phyloP scores from a whole-genome alignment of 441 rosid species.

The Syzygium syzygioides region DNA sequence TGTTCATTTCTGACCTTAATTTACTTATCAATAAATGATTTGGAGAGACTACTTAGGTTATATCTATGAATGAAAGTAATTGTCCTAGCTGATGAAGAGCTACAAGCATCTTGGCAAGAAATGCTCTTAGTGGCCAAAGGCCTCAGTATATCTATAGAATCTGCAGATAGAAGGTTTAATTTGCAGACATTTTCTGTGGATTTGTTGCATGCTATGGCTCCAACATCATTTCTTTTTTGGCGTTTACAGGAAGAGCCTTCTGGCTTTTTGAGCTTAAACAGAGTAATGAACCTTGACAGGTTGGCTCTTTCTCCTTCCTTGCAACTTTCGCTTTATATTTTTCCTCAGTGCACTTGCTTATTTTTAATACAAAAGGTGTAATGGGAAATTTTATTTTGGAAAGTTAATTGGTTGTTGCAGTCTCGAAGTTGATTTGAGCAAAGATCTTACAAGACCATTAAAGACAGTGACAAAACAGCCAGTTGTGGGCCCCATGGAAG shows the following conservation, averaged over 20 bases:
- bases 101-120: neutral
- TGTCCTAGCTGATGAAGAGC: neutral
- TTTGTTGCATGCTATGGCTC: neutral
- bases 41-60: neutral
- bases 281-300: slow-evolving; percentile 93
- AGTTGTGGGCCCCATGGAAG: slow-evolving; percentile 27
- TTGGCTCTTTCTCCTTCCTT: slow-evolving; percentile 14
- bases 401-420: slow-evolving; percentile 24
- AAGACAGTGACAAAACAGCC: slow-evolving; percentile 23
- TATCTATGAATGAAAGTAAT: neutral
- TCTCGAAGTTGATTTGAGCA: slow-evolving; percentile 76
- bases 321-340: neutral
- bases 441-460: slow-evolving; percentile 50
- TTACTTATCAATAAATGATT: neutral
- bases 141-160: neutral
- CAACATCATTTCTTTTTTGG: neutral
- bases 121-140: neutral
- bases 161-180: neutral
- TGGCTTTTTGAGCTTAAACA: slow-evolving; percentile 78
- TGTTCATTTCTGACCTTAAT: neutral
- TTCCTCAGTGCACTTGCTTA: neutral
- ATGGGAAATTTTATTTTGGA: neutral
- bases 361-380: neutral
- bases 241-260: slow-evolving; percentile 59
- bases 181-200: neutral